Evolutionary conservation across 352 stramenopile species (phyloP), one percentile per base, ranked within the genome.

Genomic region (Pythium plurisporium): DNA sequence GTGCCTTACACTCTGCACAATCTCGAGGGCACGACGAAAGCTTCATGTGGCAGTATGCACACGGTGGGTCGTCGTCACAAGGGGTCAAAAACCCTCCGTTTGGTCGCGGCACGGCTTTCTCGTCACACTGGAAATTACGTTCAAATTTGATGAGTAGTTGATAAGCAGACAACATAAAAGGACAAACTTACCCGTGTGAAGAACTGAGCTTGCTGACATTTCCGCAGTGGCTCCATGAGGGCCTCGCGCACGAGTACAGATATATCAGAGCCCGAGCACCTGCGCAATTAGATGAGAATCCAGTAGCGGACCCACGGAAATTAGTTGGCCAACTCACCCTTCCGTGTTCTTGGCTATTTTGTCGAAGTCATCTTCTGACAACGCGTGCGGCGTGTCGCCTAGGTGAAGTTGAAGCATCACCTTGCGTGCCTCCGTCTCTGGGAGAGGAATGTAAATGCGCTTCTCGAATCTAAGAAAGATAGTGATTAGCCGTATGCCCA

Each of bases 391-490:
- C 20, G 96, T 99, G 68, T 99, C 96, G 1, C 97, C 97, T 6
- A 99, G 60, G 70, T 99, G 91, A 54, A 99, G 92, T 55, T 96
- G 91, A 46, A 99, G 85, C 96, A 99, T 99, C 48, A 86, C 79
- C 45, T 96, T 82, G 30, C 97, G 70, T 9, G 96, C 89, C 17
- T 95, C 79, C 4, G 65, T 53, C 43, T 98, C 95, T 30, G 97
- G 97, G 22, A 99, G 89, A 47, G 97, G 95, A 62, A 99, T 99
- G 65, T 99, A 99, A 59, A 99, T 97, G 42, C 96, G 90, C 65
- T 99, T 99, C 70, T 99, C 96, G 64, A 99, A 99, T 59, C 85
- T 94, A 45, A 4, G 19, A 47, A 22, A 59, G 30, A 31, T 22
- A 3, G 4, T 36, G 31, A 19, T 9, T n/a, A 15, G 31, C 15